Base-by-base conservation (phyloP, 305 asterid genomes). In the Fraxinus baroniana region DNA sequence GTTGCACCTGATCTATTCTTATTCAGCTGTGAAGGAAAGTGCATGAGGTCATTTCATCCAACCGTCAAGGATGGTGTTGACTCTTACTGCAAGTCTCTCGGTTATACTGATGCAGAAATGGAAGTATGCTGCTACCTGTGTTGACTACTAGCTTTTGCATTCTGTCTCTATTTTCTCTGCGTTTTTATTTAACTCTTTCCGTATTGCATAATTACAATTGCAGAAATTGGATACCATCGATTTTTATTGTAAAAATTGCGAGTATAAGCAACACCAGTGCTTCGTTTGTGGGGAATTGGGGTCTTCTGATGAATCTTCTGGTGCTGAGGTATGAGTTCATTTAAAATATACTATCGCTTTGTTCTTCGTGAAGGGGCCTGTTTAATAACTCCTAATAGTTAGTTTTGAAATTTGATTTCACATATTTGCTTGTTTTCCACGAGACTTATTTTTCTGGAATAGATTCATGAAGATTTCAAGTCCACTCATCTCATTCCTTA, bases 31-130 rank as follows among this genome's bases (percentile, higher is more conserved):
- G 98, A 94, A 20, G 98, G 98, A 44, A 93, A 85, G 90, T 95
- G 98, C 88, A 82, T 92, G 94, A 90, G 98, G 90, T 89, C 98
- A 73, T 95, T 95, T 85, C 98, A 95, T 86, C 91, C 94, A 79
- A 93, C 94, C 35, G 33, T 24, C 74, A 87, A 85, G 82, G 92
- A 89, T 83, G 98, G 97, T 78, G 86, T 77, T 1, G 92, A 90
- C 36, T 90, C 98, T 36, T 66, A 72, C 17, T 95, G 98, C 79
- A 83, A 78, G 76, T 91, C 98, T 84, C 89, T 95, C 88, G 89
- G 91, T 79, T 89, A 90, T 36, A 86, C 93, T 36, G 83, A 82
- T n/a, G 93, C 78, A 70, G 89, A 92, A 85, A 76, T 88, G 71
- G 89, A 87, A 73, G 98, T 93, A 92, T 83, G 89, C 39, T 74